Percentiles rank a stretch among this genome's conserved stretches.
phyloP scores from a whole-genome alignment of 2,329 filamentous ascomycete species.

The Xylariales sp. region DNA sequence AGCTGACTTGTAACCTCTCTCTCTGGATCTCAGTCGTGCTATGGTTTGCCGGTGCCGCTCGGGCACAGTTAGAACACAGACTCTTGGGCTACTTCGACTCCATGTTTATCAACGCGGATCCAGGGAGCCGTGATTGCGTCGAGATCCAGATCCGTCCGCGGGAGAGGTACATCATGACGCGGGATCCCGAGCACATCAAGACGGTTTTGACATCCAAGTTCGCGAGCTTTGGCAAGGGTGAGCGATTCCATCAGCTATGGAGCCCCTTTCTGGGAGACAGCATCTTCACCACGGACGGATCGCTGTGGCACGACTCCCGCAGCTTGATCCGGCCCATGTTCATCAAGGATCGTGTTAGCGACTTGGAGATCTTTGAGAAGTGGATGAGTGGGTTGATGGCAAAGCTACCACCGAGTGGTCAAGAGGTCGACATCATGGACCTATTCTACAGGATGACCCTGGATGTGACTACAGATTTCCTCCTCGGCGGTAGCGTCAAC shows the following conservation, averaged over 20 bases:
- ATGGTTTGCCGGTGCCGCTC: constrained; percentile 22
- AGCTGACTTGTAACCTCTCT: no score
- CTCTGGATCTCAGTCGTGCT: constrained; percentile 6
- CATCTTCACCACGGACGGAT: constrained; percentile 51
- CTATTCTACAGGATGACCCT: constrained; percentile 63
- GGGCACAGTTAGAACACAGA: constrained; percentile 24
- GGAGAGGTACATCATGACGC: constrained; percentile 38
- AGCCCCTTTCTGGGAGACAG: constrained; percentile 48
- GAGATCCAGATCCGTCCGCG: constrained; percentile 28
- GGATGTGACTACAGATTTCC: constrained; percentile 32
- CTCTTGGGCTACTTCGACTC: constrained; percentile 26
- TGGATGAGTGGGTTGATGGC: constrained; percentile 55
- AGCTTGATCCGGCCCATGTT: constrained; percentile 52
- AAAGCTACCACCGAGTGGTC: constrained; percentile 50
- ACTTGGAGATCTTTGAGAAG: constrained; percentile 53
- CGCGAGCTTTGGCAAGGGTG: constrained; percentile 46
- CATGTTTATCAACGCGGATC: constrained; percentile 22
- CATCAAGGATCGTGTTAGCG: constrained; percentile 38
- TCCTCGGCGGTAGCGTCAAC: constrained; percentile 5
- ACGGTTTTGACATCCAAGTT: constrained; percentile 53
- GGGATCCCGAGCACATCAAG: constrained; percentile 54
- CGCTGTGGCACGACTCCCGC: constrained; percentile 48
- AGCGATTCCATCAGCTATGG: constrained; percentile 36
- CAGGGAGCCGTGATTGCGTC: constrained; percentile 29
- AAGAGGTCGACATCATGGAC: constrained; percentile 54